These are phyloP conservation scores for Cucurbita argyrosperma DNA, from an alignment of 306 rosid genomes.

Conservation along the genomic window DNA sequence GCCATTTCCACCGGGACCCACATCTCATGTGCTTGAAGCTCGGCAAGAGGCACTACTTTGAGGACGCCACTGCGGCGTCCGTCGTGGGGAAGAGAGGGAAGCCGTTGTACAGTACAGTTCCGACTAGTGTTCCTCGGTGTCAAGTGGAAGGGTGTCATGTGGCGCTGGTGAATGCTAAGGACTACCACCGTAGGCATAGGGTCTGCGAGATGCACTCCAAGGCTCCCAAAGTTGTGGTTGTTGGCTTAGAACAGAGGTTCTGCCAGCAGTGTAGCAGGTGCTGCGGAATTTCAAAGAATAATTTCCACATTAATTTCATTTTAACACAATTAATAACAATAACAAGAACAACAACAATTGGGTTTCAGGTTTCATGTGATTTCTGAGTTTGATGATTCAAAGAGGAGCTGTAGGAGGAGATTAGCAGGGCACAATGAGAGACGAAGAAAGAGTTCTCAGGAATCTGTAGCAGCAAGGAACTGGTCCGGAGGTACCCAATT, in stretches of 20 bases:
- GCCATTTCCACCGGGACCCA: conserved; percentile 54
- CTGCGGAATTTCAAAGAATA: not conserved
- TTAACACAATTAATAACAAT: too few relatives aligned
- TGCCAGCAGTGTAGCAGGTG: conserved; percentile 99
- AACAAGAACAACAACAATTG: not conserved
- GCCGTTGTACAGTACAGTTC: conserved; percentile 1
- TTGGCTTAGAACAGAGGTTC: conserved; percentile 81
- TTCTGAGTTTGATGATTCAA: conserved; percentile 79
- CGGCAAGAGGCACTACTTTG: conserved; percentile 86
- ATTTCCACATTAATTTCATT: not conserved
- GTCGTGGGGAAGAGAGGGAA: conserved; percentile 39
- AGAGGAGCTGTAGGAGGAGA: conserved; percentile 92
- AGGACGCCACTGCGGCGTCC: conserved; percentile 26
- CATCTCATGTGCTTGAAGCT: conserved; percentile 74
- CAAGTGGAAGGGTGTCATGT: conserved; percentile 96
- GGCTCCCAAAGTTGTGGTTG: conserved; percentile 69
- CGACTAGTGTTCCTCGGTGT: conserved; percentile 42
- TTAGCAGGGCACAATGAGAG: conserved; percentile 94
- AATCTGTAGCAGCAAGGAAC: conserved; percentile 37
- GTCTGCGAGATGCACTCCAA: conserved; percentile 92
- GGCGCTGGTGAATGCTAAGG: conserved; percentile 64
- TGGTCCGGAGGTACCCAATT: conserved; percentile 29
- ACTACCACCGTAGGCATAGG: conserved; percentile 85
- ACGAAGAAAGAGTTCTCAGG: conserved; percentile 79
- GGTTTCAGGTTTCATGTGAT: conserved; percentile 62